Conservation (phyloP, 2,329 filamentous ascomycete genomes). For the Polychaeton citri region DNA sequence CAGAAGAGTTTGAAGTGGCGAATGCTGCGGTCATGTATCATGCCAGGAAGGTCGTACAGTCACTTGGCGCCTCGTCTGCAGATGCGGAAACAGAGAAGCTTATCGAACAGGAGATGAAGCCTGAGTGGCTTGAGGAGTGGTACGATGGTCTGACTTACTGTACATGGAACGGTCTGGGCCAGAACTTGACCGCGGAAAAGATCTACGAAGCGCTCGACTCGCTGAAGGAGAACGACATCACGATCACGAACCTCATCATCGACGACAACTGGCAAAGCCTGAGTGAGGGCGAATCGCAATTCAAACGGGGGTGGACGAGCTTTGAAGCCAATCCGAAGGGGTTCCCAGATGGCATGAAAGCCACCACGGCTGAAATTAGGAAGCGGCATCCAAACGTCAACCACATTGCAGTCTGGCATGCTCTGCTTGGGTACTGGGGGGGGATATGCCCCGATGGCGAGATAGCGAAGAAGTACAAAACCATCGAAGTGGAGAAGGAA, state of each 20-base stretch:
- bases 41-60: slow-evolving; percentile 50
- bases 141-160: slow-evolving; percentile 90
- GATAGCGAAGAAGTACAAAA: slow-evolving; percentile 68
- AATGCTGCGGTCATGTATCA: slow-evolving; percentile 77
- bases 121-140: slow-evolving; percentile 70
- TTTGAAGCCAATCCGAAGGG: slow-evolving; percentile 74
- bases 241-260: slow-evolving; percentile 75
- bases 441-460: slow-evolving; percentile 64
- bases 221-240: slow-evolving; percentile 58
- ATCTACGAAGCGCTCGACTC: slow-evolving; percentile 61
- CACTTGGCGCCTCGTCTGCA: slow-evolving; percentile 30
- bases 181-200: slow-evolving; percentile 67
- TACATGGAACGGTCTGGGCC: slow-evolving; percentile 90
- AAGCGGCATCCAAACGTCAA: slow-evolving; percentile 54
- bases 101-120: slow-evolving; percentile 35
- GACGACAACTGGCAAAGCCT: slow-evolving; percentile 94
- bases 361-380: slow-evolving; percentile 56
- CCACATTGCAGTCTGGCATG: slow-evolving; percentile 90
- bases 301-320: slow-evolving; percentile 51
- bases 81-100: slow-evolving; percentile 34
- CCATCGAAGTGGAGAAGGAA: slow-evolving; percentile 43
- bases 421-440: slow-evolving; percentile 79
- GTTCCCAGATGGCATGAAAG: slow-evolving; percentile 70
- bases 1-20: slow-evolving; percentile 59
- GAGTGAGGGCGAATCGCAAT: slow-evolving; percentile 41